Base-by-base conservation (phyloP, 1,284 basidiomycete species). In the Trichosporon faecale region DNA sequence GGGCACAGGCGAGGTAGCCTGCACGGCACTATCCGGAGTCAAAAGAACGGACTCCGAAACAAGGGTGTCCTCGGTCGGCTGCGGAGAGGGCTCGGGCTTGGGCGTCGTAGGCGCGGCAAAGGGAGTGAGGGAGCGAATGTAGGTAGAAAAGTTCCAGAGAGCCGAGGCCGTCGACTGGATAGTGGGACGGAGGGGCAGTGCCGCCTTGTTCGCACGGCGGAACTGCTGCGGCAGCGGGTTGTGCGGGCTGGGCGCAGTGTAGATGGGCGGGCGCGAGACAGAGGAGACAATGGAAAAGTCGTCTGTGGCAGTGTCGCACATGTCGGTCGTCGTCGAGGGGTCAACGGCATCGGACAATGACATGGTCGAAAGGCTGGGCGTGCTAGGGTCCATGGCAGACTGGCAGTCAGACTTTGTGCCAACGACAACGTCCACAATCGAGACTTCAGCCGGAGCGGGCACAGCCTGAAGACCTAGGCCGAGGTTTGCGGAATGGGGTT, bases 331-430 rank as follows among this genome's bases (percentile, higher is more conserved):
- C 12, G 74, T 75, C 2, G 77, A 73, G 0, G 78, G 78, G 60
- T 81, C 81, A 25, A 77, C 65, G 8, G 73, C 76, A 49, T 82
- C 81, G 6, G 81, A 82, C 52, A 81, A 72, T 1, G 80, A 82
- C 25, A 79, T 66, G 60, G 81, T 80, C 27, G 81, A 82, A 18
- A 82, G 70, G 0, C 79, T 81, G 0, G 80, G 79, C 6, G 81
- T 81, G 57, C 57, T 60, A 7, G 57, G 57, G 57, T 60, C 57
- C 27, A 60, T 31, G 29, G 57, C 57, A 12, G 57, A 60, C 57
- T 60, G 57, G 57, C 57, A 60, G 23, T 73, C 76, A 16, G 27
- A 69, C 49, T 57, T 68, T 1, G 76, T 72, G n/a, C 63, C 75
- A 3, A 78, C 75, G 31, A 78, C 73, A 18, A 79, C 79, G 18